phyloP scores from a whole-genome alignment of 2,329 filamentous ascomycete species.

The Aspergillus caelatus region DNA sequence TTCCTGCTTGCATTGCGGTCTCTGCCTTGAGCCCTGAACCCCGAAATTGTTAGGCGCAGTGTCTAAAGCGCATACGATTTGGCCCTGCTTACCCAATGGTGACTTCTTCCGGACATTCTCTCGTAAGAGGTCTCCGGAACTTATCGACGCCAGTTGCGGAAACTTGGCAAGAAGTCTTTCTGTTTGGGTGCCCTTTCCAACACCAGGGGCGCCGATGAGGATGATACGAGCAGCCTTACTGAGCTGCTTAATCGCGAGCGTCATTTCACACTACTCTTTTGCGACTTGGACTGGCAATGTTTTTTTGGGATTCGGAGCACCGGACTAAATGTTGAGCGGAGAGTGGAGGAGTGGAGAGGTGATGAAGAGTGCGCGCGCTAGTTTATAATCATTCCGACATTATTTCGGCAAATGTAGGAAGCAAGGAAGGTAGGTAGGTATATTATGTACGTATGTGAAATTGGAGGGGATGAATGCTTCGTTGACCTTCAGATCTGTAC shows the following conservation, averaged over 20 bases:
- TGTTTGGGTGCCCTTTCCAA: constrained; percentile 95
- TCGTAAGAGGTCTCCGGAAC: constrained; percentile 88
- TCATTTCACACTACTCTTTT: constrained; percentile 26
- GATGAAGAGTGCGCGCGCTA: neutral
- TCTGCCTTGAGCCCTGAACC: constrained; percentile 83
- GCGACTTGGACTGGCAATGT: neutral
- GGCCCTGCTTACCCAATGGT: constrained; percentile 67
- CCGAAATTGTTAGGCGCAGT: constrained; percentile 6
- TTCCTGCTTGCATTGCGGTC: constrained; percentile 81
- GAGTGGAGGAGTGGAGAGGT: constrained; percentile 1
- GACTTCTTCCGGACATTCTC: constrained; percentile 90
- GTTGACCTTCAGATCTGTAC: neutral
- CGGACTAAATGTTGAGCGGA: neutral
- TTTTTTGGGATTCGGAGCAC: neutral
- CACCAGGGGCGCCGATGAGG: constrained; percentile 91
- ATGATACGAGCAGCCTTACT: constrained; percentile 87
- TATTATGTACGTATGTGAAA: neutral
- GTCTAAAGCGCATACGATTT: neutral
- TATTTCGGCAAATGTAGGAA: neutral
- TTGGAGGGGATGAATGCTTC: neutral
- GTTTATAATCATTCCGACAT: neutral
- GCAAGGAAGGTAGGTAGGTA: neutral
- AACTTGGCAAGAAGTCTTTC: constrained; percentile 85
- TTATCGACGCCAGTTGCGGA: constrained; percentile 86
- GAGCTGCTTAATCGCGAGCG: constrained; percentile 56